Evolutionary conservation across 2,329 filamentous ascomycete species (phyloP), one percentile per base, ranked within the genome.

Genomic region (Rachicladosporium sp.): DNA sequence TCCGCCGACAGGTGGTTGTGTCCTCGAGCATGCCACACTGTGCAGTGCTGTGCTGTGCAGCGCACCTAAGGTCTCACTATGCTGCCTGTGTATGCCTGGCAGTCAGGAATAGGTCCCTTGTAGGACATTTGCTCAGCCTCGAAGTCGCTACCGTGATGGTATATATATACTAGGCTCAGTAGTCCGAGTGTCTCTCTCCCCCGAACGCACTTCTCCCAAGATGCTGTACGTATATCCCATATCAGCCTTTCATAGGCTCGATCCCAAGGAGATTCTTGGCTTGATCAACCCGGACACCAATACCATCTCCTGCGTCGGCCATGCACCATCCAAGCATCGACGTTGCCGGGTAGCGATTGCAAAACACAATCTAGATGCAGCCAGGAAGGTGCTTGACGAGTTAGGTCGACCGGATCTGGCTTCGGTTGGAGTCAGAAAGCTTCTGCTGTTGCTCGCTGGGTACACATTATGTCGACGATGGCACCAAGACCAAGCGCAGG

Each of bases 261-360:
- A 35, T 6, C 38, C 38, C 6, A 31, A 31, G 12, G 38, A 35
- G 15, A 5, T 40, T 2, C 29, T 40, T 10, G 23, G 31, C 8
- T 29, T 40, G 4, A 9, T 36, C 6, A 40, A 40, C 7, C 33
- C 38, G 2, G 33, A 35, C 23, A 40, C 31, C 13, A 10, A 35
- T 13, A 23, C 33, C 6, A 40, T 29, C 12, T 35, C 38, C 9
- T 40, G 38, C 15, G 33, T 36, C 10, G 38, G 33, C 4, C 32
- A 36, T 9, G 38, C 38, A 4, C 33, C 38, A 4, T 40, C 33
- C 2, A 23, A 23, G 12, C 9, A 21, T 32, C 29, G 38, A 27
- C 29, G 38, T 6, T 40, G 38, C 29, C 33, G 29, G 1, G 32
- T 31, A 7, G 13, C 33, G 4, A 32, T 40, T 5, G 33, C 33